phyloP scores from a whole-genome alignment of 176 grass and related monocot genomes.

The Neostapfia colusana region DNA sequence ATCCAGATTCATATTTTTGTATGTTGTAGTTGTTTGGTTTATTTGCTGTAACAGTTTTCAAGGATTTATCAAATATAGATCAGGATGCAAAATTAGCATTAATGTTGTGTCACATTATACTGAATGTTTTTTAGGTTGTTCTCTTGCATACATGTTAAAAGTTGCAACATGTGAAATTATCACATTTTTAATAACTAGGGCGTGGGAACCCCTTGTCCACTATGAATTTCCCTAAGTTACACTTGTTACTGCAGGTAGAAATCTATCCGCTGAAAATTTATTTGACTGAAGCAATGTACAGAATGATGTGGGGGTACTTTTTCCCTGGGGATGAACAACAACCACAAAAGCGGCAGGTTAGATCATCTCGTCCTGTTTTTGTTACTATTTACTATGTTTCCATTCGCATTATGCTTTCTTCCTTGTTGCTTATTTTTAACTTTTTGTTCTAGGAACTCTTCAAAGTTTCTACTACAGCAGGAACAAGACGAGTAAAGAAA shows the following conservation, averaged over 20 bases:
- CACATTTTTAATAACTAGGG: not conserved
- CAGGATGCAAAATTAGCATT: conserved; percentile 24
- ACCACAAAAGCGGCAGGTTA: conserved; percentile 86
- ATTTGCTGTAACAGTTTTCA: conserved; percentile 1
- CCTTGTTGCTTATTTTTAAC: conserved; percentile 25
- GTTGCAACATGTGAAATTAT: not conserved
- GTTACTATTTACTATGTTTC: not conserved
- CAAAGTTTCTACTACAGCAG: conserved; percentile 91
- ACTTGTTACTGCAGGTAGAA: conserved; percentile 73
- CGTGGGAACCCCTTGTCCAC: not conserved
- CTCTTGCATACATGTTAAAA: conserved; percentile 18
- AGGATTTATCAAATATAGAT: conserved; percentile 4
- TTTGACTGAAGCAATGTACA: conserved; percentile 97
- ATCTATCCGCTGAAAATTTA: conserved; percentile 97
- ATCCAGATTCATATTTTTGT: not conserved
- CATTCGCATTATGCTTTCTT: conserved; percentile 18
- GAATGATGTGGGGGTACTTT: conserved; percentile 97
- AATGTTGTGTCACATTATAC: conserved; percentile 7
- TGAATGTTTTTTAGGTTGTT: conserved; percentile 1
- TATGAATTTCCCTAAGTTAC: conserved; percentile 17
- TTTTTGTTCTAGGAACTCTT: conserved; percentile 75
- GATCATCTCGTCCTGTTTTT: conserved; percentile 33
- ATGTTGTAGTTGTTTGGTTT: conserved; percentile 30
- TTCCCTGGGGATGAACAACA: conserved; percentile 96
- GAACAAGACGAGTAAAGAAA: conserved; percentile 79